Evolutionary conservation across 2,329 filamentous ascomycete species (phyloP).

Genomic region (Septoria linicola): DNA sequence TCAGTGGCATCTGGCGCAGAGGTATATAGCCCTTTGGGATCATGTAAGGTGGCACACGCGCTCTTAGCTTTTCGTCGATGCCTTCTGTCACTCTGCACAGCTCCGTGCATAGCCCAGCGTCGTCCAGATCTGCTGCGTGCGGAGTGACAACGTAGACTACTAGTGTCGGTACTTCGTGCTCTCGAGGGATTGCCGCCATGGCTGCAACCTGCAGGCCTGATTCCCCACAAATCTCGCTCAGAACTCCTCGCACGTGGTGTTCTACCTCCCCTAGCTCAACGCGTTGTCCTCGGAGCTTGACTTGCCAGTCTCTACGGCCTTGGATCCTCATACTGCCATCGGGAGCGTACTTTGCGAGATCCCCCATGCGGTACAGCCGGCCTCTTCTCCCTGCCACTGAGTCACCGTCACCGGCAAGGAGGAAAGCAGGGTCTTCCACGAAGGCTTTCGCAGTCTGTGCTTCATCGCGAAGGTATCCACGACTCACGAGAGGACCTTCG

Average conservation of each 20-base stretch:
- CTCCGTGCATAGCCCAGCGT: neutral
- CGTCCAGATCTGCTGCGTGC: neutral
- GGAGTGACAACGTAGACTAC: conserved; percentile 2
- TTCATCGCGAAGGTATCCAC: conserved; percentile 43
- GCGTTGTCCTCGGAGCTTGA: conserved; percentile 74
- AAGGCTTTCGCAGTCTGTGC: conserved; percentile 37
- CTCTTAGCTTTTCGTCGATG: neutral
- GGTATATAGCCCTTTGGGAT: conserved; percentile 4
- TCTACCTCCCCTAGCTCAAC: conserved; percentile 76
- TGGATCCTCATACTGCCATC: conserved; percentile 49
- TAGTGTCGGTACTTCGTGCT: neutral
- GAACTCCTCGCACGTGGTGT: conserved; percentile 25
- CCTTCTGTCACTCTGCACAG: neutral
- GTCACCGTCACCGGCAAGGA: conserved; percentile 1
- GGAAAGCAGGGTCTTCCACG: conserved; percentile 20
- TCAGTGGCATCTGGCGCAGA: neutral
- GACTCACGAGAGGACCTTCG: conserved; percentile 47
- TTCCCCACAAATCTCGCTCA: neutral
- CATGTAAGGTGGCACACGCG: conserved; percentile 5
- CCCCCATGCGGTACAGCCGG: conserved; percentile 30
- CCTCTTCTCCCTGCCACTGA: conserved; percentile 41
- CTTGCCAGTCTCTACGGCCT: conserved; percentile 70
- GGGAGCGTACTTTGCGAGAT: conserved; percentile 40
- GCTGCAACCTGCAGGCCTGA: conserved; percentile 1
- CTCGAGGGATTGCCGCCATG: neutral